phyloP scores from a whole-genome alignment of 2,329 filamentous ascomycete genomes.

The Trichophyton mentagrophytes region DNA sequence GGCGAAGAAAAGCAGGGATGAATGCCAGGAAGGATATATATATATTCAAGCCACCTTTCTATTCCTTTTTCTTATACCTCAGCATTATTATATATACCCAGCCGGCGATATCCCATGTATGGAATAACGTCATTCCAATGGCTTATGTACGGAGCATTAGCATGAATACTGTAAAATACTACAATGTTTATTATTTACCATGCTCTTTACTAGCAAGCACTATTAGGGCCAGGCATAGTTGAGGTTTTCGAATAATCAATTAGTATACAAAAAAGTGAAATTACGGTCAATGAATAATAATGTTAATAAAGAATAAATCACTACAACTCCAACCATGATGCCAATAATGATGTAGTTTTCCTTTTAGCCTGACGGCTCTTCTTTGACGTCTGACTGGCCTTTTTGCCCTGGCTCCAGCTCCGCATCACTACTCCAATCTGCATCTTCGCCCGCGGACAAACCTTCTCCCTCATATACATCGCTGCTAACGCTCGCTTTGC shows the following conservation, averaged over 20 bases:
- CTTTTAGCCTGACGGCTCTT: not conserved
- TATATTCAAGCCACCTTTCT: not conserved
- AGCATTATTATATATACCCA: too few relatives aligned
- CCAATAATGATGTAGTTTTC: not conserved
- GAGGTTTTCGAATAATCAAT: too few relatives aligned
- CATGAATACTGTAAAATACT: too few relatives aligned
- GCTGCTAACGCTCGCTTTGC: slow-evolving; percentile 1
- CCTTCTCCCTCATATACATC: slow-evolving; percentile 1
- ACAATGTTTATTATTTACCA: too few relatives aligned
- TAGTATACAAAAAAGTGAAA: not conserved
- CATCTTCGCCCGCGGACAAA: slow-evolving; percentile 4
- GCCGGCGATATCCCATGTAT: too few relatives aligned
- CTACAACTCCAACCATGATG: not conserved
- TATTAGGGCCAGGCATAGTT: too few relatives aligned
- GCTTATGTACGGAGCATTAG: too few relatives aligned
- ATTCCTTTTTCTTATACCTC: not conserved
- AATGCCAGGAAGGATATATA: not conserved
- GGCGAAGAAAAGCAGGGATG: not conserved
- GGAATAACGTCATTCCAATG: too few relatives aligned
- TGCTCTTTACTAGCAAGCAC: too few relatives aligned
- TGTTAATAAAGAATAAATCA: not conserved
- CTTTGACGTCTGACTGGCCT: not conserved
- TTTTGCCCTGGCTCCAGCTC: not conserved
- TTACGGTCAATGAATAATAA: not conserved
- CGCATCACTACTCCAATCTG: slow-evolving; percentile 1